A percentile compares a stretch with the other conserved stretches of the same genome.
These are phyloP conservation scores for Akanthomyces lecanii DNA, from an alignment of 2,329 filamentous ascomycete genomes.

Conservation along the genomic window DNA sequence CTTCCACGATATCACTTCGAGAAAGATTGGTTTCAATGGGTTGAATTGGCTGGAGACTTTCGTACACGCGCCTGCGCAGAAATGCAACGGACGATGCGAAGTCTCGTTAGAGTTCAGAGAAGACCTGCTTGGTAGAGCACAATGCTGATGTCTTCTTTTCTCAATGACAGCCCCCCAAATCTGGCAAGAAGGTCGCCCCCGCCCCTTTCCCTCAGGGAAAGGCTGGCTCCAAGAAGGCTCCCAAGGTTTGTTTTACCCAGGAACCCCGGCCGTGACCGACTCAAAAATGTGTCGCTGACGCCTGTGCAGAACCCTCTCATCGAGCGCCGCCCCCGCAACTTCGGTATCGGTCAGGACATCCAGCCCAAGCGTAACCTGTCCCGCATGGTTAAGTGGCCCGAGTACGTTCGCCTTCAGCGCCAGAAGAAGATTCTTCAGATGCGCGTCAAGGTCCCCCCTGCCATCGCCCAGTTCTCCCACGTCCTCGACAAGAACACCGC, in stretches of 20 bases:
- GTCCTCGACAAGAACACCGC: conserved; percentile 96
- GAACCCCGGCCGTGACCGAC: too few relatives aligned
- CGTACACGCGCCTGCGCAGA: conserved; percentile 41
- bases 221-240: conserved; percentile 87
- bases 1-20: conserved; percentile 10
- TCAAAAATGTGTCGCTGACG: neutral
- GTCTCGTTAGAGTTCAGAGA: conserved; percentile 91
- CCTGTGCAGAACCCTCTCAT: conserved; percentile 85
- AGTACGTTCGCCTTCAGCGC: conserved; percentile 97
- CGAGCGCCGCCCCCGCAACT: conserved; percentile 98
- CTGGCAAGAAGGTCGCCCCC: conserved; percentile 95
- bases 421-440: conserved; percentile 93
- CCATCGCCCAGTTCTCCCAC: conserved; percentile 96
- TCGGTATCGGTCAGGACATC: conserved; percentile 97
- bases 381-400: conserved; percentile 99
- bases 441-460: conserved; percentile 96
- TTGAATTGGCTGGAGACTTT: conserved; percentile 63
- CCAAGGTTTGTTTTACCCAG: conserved; percentile 69
- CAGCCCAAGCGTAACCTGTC: conserved; percentile 93
- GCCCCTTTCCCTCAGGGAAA: conserved; percentile 95
- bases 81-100: conserved; percentile 45
- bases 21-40: conserved; percentile 20
- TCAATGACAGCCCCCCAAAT: conserved; percentile 99
- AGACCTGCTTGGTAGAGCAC: conserved; percentile 63
- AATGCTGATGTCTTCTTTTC: conserved; percentile 98